Percentiles rank a stretch among this genome's conserved stretches.
Conservation (phyloP, 2,329 filamentous ascomycete genomes). For the Sporothrix pseudoabietina region DNA sequence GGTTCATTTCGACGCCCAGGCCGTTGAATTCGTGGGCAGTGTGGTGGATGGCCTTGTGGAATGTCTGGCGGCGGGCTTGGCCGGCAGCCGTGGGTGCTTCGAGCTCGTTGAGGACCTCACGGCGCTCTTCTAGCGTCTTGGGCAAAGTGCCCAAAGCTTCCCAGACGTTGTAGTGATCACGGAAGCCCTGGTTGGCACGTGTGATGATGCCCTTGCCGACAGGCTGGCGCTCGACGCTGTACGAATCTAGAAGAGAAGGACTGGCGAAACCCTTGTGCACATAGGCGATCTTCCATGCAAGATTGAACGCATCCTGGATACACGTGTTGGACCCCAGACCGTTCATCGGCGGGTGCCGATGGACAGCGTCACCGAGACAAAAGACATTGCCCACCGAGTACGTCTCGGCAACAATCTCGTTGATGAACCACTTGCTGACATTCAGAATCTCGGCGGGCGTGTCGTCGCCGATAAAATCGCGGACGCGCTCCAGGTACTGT, state of each 20-base stretch:
- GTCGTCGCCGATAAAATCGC: conserved; percentile 58
- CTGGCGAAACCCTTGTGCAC: conserved; percentile 45
- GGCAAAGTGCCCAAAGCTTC: conserved; percentile 50
- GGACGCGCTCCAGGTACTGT: conserved; percentile 42
- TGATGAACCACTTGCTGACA: conserved; percentile 61
- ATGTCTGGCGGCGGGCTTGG: conserved; percentile 42
- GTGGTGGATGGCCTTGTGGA: conserved; percentile 48
- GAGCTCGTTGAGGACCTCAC: conserved; percentile 46
- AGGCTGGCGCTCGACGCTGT: conserved; percentile 52
- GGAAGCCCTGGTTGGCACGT: conserved; percentile 59
- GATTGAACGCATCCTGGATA: conserved; percentile 59
- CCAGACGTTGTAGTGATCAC: conserved; percentile 53
- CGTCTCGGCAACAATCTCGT: conserved; percentile 61
- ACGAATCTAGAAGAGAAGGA: conserved; percentile 47
- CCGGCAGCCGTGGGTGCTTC: conserved; percentile 45
- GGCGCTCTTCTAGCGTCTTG: conserved; percentile 45
- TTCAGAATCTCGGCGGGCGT: conserved; percentile 55
- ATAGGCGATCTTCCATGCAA: conserved; percentile 59
- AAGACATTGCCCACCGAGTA: conserved; percentile 49
- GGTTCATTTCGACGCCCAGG: conserved; percentile 62
- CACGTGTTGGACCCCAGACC: conserved; percentile 62
- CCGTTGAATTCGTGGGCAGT: conserved; percentile 56
- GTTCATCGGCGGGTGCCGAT: conserved; percentile 60
- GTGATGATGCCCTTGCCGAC: conserved; percentile 53
- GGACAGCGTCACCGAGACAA: conserved; percentile 60